Evolutionary conservation across 768 basidiomycete species (phyloP).

Genomic region (Kwoniella europaea): DNA sequence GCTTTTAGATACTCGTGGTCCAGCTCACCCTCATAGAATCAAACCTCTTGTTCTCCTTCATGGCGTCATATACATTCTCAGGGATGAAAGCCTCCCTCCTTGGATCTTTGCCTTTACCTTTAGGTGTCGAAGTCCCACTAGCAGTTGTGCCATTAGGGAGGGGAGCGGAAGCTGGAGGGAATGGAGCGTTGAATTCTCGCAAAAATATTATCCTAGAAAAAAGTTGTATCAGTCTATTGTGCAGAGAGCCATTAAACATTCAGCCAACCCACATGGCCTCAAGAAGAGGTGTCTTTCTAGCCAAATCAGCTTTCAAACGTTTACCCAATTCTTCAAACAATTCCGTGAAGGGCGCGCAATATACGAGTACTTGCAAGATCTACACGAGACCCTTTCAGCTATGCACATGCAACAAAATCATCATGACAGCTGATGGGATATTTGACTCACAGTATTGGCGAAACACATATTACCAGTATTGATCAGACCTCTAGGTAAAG

Average conservation of each 20-base stretch:
- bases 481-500: constrained; percentile 70
- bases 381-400: constrained; percentile 21
- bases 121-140: constrained; percentile 24
- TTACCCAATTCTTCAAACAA: constrained; percentile 75
- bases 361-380: constrained; percentile 84
- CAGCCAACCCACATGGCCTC: constrained; percentile 61
- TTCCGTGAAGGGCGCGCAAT: constrained; percentile 81
- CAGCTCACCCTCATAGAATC: constrained; percentile 82
- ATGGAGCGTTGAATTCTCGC: constrained; percentile 68
- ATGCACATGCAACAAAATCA: not conserved
- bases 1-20: not conserved
- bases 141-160: constrained; percentile 7
- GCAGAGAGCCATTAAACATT: no score
- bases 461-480: constrained; percentile 99
- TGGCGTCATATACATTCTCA: constrained; percentile 83
- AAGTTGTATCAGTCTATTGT: no score
- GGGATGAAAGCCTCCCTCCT: constrained; percentile 73
- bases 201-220: constrained; percentile 65
- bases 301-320: constrained; percentile 61
- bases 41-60: constrained; percentile 91
- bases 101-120: constrained; percentile 25
- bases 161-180: constrained; percentile 23
- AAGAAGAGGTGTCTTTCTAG: constrained; percentile 58
- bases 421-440: not conserved
- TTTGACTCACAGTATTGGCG: constrained; percentile 72